These are phyloP conservation scores for Leptodontidium sp. DNA, from an alignment of 2,329 filamentous ascomycete genomes.

Conservation along the genomic window DNA sequence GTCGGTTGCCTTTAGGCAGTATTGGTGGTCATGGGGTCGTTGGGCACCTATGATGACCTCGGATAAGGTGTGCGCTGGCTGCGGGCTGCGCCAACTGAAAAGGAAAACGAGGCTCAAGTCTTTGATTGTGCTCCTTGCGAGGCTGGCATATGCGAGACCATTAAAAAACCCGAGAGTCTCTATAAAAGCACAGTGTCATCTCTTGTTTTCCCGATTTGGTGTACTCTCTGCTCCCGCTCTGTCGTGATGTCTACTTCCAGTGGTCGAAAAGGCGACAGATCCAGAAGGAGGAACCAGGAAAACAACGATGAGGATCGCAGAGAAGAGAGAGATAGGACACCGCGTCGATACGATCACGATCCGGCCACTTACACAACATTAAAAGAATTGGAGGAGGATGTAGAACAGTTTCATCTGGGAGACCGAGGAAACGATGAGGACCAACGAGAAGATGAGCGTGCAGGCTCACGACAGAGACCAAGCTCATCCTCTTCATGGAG, in stretches of 20 bases:
- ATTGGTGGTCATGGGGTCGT: slow-evolving; percentile 3
- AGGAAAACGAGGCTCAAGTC: background rate
- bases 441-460: too few species aligned
- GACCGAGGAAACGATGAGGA: too few species aligned
- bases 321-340: background rate
- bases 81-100: background rate
- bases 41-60: slow-evolving; percentile 3
- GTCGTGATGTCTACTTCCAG: background rate
- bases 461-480: too few species aligned
- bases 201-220: background rate
- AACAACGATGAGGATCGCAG: background rate
- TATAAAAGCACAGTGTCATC: background rate
- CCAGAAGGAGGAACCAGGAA: background rate
- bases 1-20: background rate
- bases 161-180: background rate
- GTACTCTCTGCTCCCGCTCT: background rate
- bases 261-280: background rate
- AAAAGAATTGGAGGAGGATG: too few species aligned
- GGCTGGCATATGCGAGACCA: background rate
- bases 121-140: background rate
- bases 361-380: too few species aligned
- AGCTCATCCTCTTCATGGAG: background rate
- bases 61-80: slow-evolving; percentile 7
- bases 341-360: background rate
- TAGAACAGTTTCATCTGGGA: too few species aligned